Evolutionary conservation across 2,329 filamentous ascomycete species (phyloP).

Genomic region (Cercospora janseana): DNA sequence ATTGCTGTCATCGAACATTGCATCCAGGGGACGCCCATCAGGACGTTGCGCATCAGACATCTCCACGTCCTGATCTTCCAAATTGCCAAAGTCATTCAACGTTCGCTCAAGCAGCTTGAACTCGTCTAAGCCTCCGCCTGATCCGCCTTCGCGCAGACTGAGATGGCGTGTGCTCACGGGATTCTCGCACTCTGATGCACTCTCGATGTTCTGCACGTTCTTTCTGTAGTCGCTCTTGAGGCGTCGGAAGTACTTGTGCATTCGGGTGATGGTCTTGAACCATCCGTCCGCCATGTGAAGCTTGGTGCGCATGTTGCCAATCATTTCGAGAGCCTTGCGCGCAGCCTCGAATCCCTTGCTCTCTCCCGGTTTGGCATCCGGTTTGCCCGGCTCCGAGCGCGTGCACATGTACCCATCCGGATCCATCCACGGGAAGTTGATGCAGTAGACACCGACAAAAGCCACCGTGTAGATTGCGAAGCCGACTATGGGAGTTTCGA

Average conservation of each 20-base stretch:
- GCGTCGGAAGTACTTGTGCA: constrained; percentile 54
- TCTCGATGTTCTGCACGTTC: constrained; percentile 34
- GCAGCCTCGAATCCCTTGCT: constrained; percentile 46
- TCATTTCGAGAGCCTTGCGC: constrained; percentile 50
- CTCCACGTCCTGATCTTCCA: constrained; percentile 40
- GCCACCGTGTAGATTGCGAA: constrained; percentile 67
- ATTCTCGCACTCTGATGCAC: constrained; percentile 34
- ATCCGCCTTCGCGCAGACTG: constrained; percentile 36
- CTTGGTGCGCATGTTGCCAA: constrained; percentile 53
- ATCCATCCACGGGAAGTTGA: constrained; percentile 69
- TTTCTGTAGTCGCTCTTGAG: constrained; percentile 52
- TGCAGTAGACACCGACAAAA: constrained; percentile 63
- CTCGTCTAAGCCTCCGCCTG: constrained; percentile 56
- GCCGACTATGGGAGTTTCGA: constrained; percentile 65
- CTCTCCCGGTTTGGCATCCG: constrained; percentile 22
- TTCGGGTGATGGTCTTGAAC: constrained; percentile 53
- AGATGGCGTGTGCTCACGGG: constrained; percentile 32
- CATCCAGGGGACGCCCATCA: constrained; percentile 27
- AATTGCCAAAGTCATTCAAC: constrained; percentile 38
- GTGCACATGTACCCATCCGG: constrained; percentile 53
- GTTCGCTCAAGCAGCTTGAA: constrained; percentile 48
- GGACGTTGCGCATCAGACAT: constrained; percentile 35
- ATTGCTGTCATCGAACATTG: constrained; percentile 34
- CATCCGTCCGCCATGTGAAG: constrained; percentile 60
- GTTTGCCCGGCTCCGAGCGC: constrained; percentile 14